Conservation (phyloP, 768 basidiomycete species). For the Cytidiella melzeri region DNA sequence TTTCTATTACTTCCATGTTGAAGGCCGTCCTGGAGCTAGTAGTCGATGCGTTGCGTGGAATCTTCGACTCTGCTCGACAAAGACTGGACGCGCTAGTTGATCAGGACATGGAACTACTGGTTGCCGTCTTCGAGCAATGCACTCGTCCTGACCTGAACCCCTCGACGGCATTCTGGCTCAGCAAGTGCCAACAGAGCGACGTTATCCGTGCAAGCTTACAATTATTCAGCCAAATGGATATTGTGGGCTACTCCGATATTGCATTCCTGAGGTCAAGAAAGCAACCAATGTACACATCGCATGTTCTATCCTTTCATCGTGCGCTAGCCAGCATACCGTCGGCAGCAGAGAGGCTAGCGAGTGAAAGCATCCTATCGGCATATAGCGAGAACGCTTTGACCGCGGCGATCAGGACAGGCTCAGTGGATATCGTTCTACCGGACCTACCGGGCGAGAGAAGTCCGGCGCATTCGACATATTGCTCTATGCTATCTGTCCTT, state of each 20-base stretch:
- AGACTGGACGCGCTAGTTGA: conserved; percentile 61
- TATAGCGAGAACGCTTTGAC: conserved; percentile 83
- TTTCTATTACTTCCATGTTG: conserved; percentile 52
- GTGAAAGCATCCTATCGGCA: conserved; percentile 73
- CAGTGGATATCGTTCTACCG: conserved; percentile 58
- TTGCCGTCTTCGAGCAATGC: conserved; percentile 80
- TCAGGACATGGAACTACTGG: conserved; percentile 73
- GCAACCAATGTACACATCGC: conserved; percentile 66
- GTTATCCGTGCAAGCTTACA: conserved; percentile 72
- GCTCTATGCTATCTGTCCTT: conserved; percentile 76
- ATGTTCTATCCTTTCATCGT: conserved; percentile 83
- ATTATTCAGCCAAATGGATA: conserved; percentile 59
- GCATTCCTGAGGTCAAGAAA: conserved; percentile 55
- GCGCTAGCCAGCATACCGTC: conserved; percentile 68
- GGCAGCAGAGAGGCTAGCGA: conserved; percentile 81
- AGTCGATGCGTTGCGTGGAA: conserved; percentile 57
- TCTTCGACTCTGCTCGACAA: conserved; percentile 58
- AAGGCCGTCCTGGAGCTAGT: conserved; percentile 59
- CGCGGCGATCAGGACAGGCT: conserved; percentile 66
- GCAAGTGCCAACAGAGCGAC: conserved; percentile 74
- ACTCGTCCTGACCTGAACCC: conserved; percentile 60
- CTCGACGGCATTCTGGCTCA: conserved; percentile 73
- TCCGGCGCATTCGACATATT: conserved; percentile 77
- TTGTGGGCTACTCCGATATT: conserved; percentile 65
- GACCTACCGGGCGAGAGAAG: conserved; percentile 72